Evolutionary conservation across 208 protist species (phyloP).

Genomic region (Sergeia podlipaevii): DNA sequence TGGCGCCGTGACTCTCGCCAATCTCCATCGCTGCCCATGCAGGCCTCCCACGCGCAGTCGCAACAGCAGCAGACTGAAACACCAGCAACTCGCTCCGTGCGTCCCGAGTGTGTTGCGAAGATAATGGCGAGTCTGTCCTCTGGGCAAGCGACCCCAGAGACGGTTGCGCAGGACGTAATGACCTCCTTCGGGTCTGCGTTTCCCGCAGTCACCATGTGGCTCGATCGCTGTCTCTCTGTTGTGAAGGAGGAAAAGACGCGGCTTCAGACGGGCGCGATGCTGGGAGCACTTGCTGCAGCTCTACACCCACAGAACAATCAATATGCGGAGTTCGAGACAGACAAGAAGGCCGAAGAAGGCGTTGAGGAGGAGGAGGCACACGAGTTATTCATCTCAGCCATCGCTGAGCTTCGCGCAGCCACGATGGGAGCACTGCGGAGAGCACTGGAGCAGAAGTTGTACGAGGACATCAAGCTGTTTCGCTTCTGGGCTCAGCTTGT

Average conservation of each 20-base stretch:
- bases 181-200: conserved; percentile 38
- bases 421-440: conserved; percentile 34
- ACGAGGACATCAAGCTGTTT: conserved; percentile 73
- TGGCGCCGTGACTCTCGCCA: too few species aligned
- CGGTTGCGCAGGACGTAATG: conserved; percentile 31
- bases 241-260: conserved; percentile 65
- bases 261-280: conserved; percentile 37
- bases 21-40: too few species aligned
- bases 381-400: conserved; percentile 8
- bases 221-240: conserved; percentile 64
- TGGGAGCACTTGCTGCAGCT: conserved; percentile 33
- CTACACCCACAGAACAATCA: too few species aligned
- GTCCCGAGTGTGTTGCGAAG: conserved; percentile 44
- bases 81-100: conserved; percentile 10
- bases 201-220: conserved; percentile 42
- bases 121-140: conserved; percentile 43
- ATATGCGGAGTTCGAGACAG: conserved; percentile 7
- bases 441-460: conserved; percentile 43
- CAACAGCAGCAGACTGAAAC: conserved; percentile 5
- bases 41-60: too few species aligned
- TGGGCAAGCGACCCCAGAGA: conserved; percentile 15
- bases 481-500: conserved; percentile 69
- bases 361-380: too few species aligned
- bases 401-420: conserved; percentile 36
- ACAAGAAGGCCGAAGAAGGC: too few species aligned